A percentile compares a stretch with the other conserved stretches of the same genome.
Evolutionary conservation across 1,284 basidiomycete species (phyloP).

Genomic region (Cystobasidium sp.): DNA sequence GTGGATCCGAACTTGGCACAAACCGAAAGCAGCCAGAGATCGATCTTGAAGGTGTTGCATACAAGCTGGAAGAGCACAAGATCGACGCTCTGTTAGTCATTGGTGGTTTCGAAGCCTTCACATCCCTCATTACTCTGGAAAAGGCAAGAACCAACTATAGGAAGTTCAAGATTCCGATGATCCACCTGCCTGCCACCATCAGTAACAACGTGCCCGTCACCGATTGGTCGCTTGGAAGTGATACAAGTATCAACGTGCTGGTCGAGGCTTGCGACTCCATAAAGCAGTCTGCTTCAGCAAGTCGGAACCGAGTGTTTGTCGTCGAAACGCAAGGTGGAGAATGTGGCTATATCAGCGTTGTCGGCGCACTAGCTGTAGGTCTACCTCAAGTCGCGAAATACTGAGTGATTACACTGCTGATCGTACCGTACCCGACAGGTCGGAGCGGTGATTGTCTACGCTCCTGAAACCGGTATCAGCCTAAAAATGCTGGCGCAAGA

Average conservation of each 20-base stretch:
- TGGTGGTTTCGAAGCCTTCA: conserved; percentile 95
- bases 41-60: conserved; percentile 79
- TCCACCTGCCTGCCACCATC: conserved; percentile 76
- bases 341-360: conserved; percentile 91
- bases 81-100: conserved; percentile 86
- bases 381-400: background rate
- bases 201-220: conserved; percentile 98
- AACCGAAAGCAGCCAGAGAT: conserved; percentile 84
- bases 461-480: conserved; percentile 86
- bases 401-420: background rate
- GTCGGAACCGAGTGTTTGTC: conserved; percentile 92
- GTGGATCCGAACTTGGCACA: conserved; percentile 97
- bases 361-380: conserved; percentile 91
- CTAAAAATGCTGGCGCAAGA: conserved; percentile 81
- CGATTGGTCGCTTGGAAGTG: conserved; percentile 91
- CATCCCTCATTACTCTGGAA: conserved; percentile 75
- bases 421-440: conserved; percentile 63
- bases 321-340: conserved; percentile 97
- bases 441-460: conserved; percentile 91
- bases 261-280: conserved; percentile 97
- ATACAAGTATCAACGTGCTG: conserved; percentile 95
- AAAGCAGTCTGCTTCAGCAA: conserved; percentile 95
- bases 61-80: conserved; percentile 84
- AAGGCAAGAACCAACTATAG: conserved; percentile 80
- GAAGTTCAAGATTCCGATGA: conserved; percentile 89